Conservation (phyloP, 2,329 filamentous ascomycete genomes). For the Xylaria sp. region DNA sequence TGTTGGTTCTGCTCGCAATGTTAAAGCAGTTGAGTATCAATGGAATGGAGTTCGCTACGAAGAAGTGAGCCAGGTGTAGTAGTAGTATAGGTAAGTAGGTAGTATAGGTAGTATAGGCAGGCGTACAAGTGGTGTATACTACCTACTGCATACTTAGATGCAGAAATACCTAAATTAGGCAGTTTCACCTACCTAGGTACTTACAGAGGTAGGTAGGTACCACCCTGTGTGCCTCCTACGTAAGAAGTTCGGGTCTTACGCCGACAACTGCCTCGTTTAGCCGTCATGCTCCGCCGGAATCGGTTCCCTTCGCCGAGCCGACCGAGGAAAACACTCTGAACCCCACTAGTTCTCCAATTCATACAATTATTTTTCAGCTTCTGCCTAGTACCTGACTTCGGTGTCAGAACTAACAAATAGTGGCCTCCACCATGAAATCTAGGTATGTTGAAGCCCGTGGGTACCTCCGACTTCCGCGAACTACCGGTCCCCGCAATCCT, state of each 20-base stretch:
- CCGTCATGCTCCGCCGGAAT: constrained; percentile 22
- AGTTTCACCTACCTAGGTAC: not conserved
- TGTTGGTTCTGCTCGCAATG: too few relatives aligned
- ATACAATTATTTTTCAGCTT: not conserved
- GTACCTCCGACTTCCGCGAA: not conserved
- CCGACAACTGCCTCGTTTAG: constrained; percentile 32
- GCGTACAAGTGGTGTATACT: too few relatives aligned
- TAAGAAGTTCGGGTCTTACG: constrained; percentile 6
- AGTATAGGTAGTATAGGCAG: too few relatives aligned
- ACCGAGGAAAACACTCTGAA: not conserved
- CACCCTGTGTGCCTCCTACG: too few relatives aligned
- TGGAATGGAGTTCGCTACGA: not conserved
- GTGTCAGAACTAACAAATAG: not conserved
- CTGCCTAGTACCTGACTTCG: not conserved
- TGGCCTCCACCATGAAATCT: not conserved
- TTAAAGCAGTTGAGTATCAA: not conserved
- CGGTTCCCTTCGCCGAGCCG: constrained; percentile 4
- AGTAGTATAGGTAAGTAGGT: too few relatives aligned
- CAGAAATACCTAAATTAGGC: not conserved
- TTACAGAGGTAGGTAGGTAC: too few relatives aligned
- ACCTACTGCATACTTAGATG: too few relatives aligned
- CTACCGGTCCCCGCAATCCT: not conserved
- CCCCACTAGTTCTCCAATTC: constrained; percentile 2
- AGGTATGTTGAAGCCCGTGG: not conserved
- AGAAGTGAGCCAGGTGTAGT: not conserved